A percentile compares a stretch with the other conserved stretches of the same genome.
These are phyloP conservation scores for Cymbopogon flexuosus DNA, from an alignment of 202 grass and related monocot genomes.

Conservation along the genomic window DNA sequence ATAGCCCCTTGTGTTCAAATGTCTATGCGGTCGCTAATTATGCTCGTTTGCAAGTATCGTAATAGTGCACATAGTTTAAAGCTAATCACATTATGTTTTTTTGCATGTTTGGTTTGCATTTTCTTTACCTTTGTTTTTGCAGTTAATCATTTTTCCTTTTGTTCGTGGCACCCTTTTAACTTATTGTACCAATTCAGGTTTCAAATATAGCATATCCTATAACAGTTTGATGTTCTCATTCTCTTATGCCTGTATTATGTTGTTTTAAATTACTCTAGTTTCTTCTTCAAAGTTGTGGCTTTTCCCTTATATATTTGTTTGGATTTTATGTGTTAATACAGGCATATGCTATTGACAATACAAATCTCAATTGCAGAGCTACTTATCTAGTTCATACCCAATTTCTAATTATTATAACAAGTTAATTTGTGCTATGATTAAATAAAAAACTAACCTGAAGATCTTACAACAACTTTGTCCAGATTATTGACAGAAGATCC, in stretches of 20 bases:
- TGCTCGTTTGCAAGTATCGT: background rate
- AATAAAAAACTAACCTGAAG: constrained; percentile 25
- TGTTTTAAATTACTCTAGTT: background rate
- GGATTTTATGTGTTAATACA: constrained; percentile 16
- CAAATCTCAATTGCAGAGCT: constrained; percentile 23
- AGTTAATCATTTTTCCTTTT: constrained; percentile 2
- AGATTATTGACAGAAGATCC: constrained; percentile 99
- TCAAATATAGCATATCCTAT: background rate
- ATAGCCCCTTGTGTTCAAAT: constrained; percentile 17
- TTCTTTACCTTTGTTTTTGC: background rate
- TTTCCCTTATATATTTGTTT: constrained; percentile 25
- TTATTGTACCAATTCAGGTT: constrained; percentile 8
- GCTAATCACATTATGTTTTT: constrained; percentile 20
- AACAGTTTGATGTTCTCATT: background rate
- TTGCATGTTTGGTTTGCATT: constrained; percentile 1
- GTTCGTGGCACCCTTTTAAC: background rate
- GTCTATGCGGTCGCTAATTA: constrained; percentile 18
- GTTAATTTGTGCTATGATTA: constrained; percentile 17
- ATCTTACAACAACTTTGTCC: constrained; percentile 31
- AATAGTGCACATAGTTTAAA: background rate
- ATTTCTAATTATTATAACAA: constrained; percentile 25
- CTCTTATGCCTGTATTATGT: background rate
- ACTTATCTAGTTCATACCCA: constrained; percentile 22
- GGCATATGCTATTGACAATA: background rate
- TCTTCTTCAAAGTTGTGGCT: constrained; percentile 3